A percentile compares a stretch with the other conserved stretches of the same genome.
Conservation (phyloP, 768 basidiomycete genomes). For the Rickenella mellea region DNA sequence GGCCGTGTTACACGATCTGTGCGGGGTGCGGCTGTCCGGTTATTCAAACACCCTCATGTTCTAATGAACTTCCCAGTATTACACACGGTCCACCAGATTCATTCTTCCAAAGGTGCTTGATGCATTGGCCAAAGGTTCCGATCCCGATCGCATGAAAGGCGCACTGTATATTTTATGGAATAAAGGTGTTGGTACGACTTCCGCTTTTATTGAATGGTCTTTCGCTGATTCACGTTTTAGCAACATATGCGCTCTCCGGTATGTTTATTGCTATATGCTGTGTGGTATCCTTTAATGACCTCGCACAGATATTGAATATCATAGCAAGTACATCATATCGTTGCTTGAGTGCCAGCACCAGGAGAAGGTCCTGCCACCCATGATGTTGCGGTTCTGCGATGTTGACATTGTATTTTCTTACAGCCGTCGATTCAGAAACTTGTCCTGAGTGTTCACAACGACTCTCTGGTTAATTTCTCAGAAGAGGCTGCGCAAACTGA, state of each 20-base stretch:
- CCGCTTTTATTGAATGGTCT: conserved; percentile 1
- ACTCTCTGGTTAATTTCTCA: conserved; percentile 47
- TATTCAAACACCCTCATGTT: too few relatives aligned
- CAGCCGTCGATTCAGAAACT: conserved; percentile 75
- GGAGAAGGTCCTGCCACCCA: too few relatives aligned
- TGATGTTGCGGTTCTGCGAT: background rate
- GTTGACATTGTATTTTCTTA: conserved; percentile 1
- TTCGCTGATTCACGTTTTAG: conserved; percentile 21
- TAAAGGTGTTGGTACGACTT: conserved; percentile 51
- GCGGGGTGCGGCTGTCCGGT: conserved; percentile 36
- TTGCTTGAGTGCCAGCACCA: conserved; percentile 74
- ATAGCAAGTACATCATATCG: conserved; percentile 48
- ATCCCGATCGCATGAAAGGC: conserved; percentile 93
- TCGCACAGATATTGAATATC: conserved; percentile 43
- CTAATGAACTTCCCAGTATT: conserved; percentile 36
- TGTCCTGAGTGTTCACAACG: conserved; percentile 49
- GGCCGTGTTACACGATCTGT: conserved; percentile 50
- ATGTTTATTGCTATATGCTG: conserved; percentile 15
- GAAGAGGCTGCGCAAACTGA: conserved; percentile 61
- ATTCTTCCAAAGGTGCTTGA: conserved; percentile 51
- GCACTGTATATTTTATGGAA: conserved; percentile 75
- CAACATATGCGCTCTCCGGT: conserved; percentile 64
- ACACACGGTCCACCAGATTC: conserved; percentile 60
- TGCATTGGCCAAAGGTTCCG: conserved; percentile 61
- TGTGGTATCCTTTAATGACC: conserved; percentile 7